phyloP scores from a whole-genome alignment of 208 protist species.

The Phytomonas francai region DNA sequence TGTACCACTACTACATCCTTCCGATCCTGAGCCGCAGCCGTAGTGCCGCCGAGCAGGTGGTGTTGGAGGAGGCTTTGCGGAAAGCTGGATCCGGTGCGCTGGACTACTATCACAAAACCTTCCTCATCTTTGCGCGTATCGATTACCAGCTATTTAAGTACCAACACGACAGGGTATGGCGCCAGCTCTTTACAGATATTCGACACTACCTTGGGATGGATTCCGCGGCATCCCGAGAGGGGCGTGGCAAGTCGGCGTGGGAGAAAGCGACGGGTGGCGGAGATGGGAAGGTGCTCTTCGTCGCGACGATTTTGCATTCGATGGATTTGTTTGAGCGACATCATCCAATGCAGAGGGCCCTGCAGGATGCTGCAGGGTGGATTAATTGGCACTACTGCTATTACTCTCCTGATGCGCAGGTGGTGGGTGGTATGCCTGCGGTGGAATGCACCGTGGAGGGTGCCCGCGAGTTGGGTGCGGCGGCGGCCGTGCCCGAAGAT shows the following conservation, averaged over 20 bases:
- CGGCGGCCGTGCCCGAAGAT: background rate
- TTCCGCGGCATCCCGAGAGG: too few relatives aligned
- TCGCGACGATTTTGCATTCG: constrained; percentile 46
- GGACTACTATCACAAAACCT: constrained; percentile 14
- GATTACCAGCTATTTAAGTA: constrained; percentile 43
- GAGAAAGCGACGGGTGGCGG: background rate
- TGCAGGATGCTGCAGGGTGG: constrained; percentile 29
- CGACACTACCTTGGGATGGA: constrained; percentile 23
- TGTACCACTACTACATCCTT: constrained; percentile 48
- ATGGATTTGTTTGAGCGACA: constrained; percentile 65
- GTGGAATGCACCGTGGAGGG: background rate
- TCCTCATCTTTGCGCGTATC: constrained; percentile 18
- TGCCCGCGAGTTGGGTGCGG: background rate
- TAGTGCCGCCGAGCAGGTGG: constrained; percentile 4
- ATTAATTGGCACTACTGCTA: constrained; percentile 23
- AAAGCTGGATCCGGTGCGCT: constrained; percentile 16
- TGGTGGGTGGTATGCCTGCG: background rate
- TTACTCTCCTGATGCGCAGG: constrained; percentile 7
- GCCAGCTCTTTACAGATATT: constrained; percentile 28
- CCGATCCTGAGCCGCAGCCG: constrained; percentile 22
- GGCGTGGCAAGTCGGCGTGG: too few relatives aligned
- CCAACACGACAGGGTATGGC: constrained; percentile 31
- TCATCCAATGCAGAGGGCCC: constrained; percentile 22
- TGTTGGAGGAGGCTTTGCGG: constrained; percentile 15
- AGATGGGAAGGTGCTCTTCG: constrained; percentile 33